Base-by-base conservation (phyloP, 495 filamentous ascomycete species). In the Copromyces sp. region DNA sequence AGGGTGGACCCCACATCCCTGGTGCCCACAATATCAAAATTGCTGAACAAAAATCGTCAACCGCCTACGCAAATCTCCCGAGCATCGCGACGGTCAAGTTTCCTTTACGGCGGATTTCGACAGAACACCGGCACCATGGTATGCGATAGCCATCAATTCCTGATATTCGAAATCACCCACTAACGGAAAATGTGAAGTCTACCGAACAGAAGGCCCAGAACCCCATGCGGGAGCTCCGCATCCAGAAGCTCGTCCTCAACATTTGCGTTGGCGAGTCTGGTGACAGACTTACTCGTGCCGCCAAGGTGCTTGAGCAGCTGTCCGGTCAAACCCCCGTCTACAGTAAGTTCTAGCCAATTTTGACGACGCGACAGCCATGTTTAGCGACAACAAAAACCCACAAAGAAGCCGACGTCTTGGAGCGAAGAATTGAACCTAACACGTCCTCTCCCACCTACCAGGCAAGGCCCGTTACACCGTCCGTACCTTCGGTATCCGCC, bases 181-280 rank as follows among this genome's bases (percentile, higher is more conserved):
- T 80, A 59, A 80, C 73, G 39, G 59, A 69, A n/a, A 71, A 70
- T 61, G 37, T 71, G 53, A 72, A 84, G 82, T 82, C 84, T 84
- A 88, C 53, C 53, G 53, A 65, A 65, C 53, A 93, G 82, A 95
- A 98, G 88, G 86, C 87, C 85, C 86, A 88, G 80, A 99, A 99
- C 89, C 94, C 95, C 86, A 98, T 98, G 96, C 92, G 94, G 86
- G 94, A 98, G 88, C 93, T 99, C 83, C 92, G 93, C 87, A 97
- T 99, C 87, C 93, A 97, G 87, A 99, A 99, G 89, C 93, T 99
- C 86, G 95, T 98, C 83, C 94, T 99, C 82, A 99, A 99, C 90
- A 99, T 99, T 89, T 97, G 91, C 73, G 96, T 99, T 83, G 96
- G 96, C 86, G 96, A 99, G 89, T 98, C 96, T 89, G 96, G 96